Conservation (phyloP, 2,329 filamentous ascomycete species). For the Ilyonectria mors-panacis region DNA sequence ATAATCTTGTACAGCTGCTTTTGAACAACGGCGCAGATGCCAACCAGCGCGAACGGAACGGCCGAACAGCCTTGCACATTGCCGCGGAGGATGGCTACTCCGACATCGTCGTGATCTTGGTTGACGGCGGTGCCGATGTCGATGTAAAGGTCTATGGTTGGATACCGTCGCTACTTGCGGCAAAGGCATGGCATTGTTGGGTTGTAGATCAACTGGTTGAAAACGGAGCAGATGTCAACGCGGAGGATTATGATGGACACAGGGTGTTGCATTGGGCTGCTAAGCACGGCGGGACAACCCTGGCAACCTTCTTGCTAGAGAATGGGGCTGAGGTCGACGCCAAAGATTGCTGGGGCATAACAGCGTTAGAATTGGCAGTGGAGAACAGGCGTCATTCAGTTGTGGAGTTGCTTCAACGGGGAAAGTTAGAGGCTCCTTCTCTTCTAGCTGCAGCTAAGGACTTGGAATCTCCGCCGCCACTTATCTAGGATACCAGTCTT, state of each 20-base stretch:
- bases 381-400: neutral
- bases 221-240: slow-evolving; percentile 24
- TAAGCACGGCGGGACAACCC: neutral
- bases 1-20: slow-evolving; percentile 20
- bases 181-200: slow-evolving; percentile 9
- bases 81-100: slow-evolving; percentile 16
- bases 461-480: too few relatives aligned
- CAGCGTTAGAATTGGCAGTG: slow-evolving; percentile 13
- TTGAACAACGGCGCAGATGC: slow-evolving; percentile 30
- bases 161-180: slow-evolving; percentile 31
- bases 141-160: slow-evolving; percentile 23
- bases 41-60: slow-evolving; percentile 21
- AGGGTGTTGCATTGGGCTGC: slow-evolving; percentile 31
- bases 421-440: too few relatives aligned
- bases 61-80: slow-evolving; percentile 30
- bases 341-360: slow-evolving; percentile 18
- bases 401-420: neutral
- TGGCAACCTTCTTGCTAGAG: slow-evolving; percentile 3
- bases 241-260: slow-evolving; percentile 31
- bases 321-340: slow-evolving; percentile 18
- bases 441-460: too few relatives aligned
- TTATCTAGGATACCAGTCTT: too few relatives aligned
- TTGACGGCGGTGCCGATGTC: slow-evolving; percentile 22
- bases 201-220: slow-evolving; percentile 23
- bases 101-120: slow-evolving; percentile 14